Evolutionary conservation across 2,329 filamentous ascomycete genomes (phyloP).

Genomic region (Thelonectria blattea): DNA sequence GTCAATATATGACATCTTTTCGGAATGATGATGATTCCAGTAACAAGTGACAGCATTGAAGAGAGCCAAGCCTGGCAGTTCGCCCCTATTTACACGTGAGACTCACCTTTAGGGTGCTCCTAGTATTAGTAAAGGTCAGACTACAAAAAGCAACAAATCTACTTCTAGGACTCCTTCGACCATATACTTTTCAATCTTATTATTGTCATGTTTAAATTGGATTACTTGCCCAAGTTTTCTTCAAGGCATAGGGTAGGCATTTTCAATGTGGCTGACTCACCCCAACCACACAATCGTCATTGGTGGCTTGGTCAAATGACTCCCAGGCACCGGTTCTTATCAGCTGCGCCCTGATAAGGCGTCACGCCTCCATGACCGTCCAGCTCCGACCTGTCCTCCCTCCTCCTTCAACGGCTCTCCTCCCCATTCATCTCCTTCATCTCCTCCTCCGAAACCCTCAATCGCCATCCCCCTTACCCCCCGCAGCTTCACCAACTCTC

Average conservation of each 20-base stretch:
- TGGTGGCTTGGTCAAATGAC: constrained; percentile 12
- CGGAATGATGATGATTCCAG: too few species aligned
- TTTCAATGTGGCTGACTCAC: neutral
- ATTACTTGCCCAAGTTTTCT: too few species aligned
- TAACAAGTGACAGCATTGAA: too few species aligned
- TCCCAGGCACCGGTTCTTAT: neutral
- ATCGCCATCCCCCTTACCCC: neutral
- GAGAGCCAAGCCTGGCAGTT: too few species aligned
- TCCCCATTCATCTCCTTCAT: constrained; percentile 6
- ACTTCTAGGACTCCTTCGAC: too few species aligned
- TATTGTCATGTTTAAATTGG: too few species aligned
- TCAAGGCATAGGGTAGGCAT: neutral
- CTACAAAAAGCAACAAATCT: too few species aligned
- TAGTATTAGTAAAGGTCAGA: too few species aligned
- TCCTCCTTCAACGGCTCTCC: constrained; percentile 21
- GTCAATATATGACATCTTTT: too few species aligned
- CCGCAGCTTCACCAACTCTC: constrained; percentile 19
- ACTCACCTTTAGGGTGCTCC: too few species aligned
- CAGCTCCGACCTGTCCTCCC: constrained; percentile 26
- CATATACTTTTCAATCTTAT: too few species aligned
- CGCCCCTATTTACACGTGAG: too few species aligned
- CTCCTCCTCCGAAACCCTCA: constrained; percentile 1
- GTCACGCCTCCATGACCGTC: constrained; percentile 29
- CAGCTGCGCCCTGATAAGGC: constrained; percentile 6
- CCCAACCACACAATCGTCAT: neutral